Evolutionary conservation across 1,284 basidiomycete species (phyloP), one percentile per base, ranked within the genome.

Genomic region (Cutaneotrichosporon arboriforme): DNA sequence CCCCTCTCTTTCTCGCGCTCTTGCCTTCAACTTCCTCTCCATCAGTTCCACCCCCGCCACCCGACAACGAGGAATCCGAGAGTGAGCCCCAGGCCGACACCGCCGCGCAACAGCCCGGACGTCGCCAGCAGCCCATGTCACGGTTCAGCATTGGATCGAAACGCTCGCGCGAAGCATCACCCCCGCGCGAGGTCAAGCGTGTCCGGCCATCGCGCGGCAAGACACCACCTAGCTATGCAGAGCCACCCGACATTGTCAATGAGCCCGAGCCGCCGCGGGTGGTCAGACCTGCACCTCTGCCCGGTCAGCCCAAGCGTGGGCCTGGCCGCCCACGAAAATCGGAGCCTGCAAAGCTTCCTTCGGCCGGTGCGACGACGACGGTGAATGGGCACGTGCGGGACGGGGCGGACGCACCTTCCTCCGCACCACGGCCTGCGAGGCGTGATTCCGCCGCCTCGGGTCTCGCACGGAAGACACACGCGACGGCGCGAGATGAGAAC

Each of bases 311-410:
- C 7, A 31, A 31, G n/a, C 43, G 43, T 20, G 17, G 33, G 7
- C 43, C 31, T 8, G 43, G 43, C 14, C 43, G 43, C 18, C 43
- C 43, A 10, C 43, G 43, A 17, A 45, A 45, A 12, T 45, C 43
- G 12, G 31, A 44, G 31, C 17, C 17, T 9, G 15, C n/a, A 4
- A 45, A 45, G 33, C 17, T 31, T 31, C 26, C 26, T 31, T 31
- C 26, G 26, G 10, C 26, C 5, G 26, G 5, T 31, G 26, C 18
- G 12, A 21, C 31, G 17, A 7, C 8, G 14, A 39, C 18, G 17
- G n/a, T 17, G 38, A 39, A 39, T 14, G 40, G 40, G 22, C 10
- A 26, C 14, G 15, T 14, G 21, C 12, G 4, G 15, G 22, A 42
- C 4, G 13, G 17, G 8, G 10, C 26, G 7, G 26, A 7, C 26